Evolutionary conservation across 2,329 filamentous ascomycete species (phyloP), one percentile per base, ranked within the genome.

Genomic region (Exophiala calicioides): DNA sequence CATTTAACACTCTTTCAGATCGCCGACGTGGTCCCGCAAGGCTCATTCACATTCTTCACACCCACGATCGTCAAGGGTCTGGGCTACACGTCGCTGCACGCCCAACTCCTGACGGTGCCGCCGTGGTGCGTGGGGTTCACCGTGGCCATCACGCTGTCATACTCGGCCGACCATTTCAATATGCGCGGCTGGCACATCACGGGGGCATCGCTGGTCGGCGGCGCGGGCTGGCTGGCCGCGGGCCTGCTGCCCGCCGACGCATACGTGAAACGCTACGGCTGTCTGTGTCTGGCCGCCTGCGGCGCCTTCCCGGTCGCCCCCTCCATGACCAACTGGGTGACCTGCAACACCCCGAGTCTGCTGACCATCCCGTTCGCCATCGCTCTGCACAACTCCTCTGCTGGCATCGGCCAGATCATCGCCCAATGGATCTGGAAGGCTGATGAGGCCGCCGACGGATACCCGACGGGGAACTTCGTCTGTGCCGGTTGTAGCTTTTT

Each of bases 341-440:
- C 80, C 6, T 81, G 79, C 30, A 88, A 88, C 59, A 70, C 86
- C 37, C 79, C 78, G 59, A 80, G 75, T 44, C 86, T 84, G 0
- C 79, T 80, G 0, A 76, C 82, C 0, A 79, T 80, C 0, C 84
- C 84, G 0, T 72, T 88, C 8, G 84, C 84, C 2, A 84, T 88
- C 44, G 85, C 84, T 0, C 66, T 88, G 52, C 87, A 88, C 53
- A 78, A 88, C 12, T 81, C 79, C 2, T 74, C 85, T 37, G 84
- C 82, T 0, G 84, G 82, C 0, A 74, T 84, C 0, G 84, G 85
- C 0, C 84, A 88, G 63, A 88, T 88, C 30, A 77, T 81, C 0
- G 85, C 84, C 0, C 82, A 86, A 1, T 88, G 83, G 83, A 87
- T 86, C 52, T 88, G 87, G 66, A 84, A 84, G 60, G 72, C 78